These are phyloP conservation scores for Cladophialophora bantiana DNA, from an alignment of 2,329 filamentous ascomycete genomes.

Conservation along the genomic window DNA sequence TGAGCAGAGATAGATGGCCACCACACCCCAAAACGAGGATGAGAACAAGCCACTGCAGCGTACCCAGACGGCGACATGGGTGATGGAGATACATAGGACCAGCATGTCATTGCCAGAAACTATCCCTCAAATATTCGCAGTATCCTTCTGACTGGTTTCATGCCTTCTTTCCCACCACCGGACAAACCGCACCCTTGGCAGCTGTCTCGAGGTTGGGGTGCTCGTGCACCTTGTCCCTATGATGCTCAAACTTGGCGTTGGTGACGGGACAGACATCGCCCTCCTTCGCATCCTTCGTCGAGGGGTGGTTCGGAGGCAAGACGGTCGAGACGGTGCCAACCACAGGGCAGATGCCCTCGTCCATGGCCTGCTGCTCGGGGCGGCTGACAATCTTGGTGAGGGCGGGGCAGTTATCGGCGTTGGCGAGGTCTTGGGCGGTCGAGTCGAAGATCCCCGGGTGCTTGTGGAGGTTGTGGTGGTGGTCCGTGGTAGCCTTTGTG, in stretches of 20 bases:
- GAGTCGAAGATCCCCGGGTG: constrained; percentile 38
- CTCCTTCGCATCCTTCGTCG: constrained; percentile 33
- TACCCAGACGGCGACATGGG: neutral
- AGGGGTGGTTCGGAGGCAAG: constrained; percentile 39
- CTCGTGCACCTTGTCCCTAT: constrained; percentile 35
- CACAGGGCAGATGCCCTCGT: constrained; percentile 41
- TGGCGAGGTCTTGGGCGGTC: constrained; percentile 21
- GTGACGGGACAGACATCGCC: constrained; percentile 39
- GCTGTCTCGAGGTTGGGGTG: constrained; percentile 34
- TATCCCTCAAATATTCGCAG: neutral
- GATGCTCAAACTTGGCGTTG: constrained; percentile 38
- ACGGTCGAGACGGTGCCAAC: constrained; percentile 39
- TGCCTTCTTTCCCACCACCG: constrained; percentile 32
- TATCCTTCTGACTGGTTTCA: constrained; percentile 2
- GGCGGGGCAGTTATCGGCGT: constrained; percentile 38
- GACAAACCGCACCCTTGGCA: constrained; percentile 36
- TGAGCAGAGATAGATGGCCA: neutral
- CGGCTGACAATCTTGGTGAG: constrained; percentile 38
- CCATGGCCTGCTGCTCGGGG: constrained; percentile 38
- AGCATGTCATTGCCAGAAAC: neutral
- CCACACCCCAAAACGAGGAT: neutral
- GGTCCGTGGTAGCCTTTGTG: constrained; percentile 40
- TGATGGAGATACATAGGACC: neutral
- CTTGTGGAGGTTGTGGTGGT: constrained; percentile 39
- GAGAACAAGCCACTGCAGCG: neutral